Base-by-base conservation (phyloP, 1,139 yeast genomes). In the Yarrowia galli region DNA sequence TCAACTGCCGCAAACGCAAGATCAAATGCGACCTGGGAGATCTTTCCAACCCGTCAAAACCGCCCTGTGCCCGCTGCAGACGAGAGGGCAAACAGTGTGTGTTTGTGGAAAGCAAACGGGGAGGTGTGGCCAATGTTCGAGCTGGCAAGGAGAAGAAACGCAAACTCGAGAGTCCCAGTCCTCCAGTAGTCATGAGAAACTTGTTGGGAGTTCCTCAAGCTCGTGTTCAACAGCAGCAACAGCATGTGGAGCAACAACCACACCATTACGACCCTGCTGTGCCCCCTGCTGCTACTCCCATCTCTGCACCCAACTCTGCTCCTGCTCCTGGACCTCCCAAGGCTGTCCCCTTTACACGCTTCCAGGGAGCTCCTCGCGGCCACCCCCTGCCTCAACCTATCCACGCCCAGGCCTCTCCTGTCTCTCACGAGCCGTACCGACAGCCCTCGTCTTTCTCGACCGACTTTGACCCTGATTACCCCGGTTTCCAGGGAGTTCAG, bases 21-120 rank as follows among this genome's bases (percentile, higher is more conserved):
- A 91, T 91, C 63, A 88, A 88, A 74, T 92, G 98, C 79, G 96
- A 91, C 74, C 78, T 92, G 71, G 97, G 97, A 1, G 86, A 88
- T 4, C 86, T 87, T 15, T 89, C 88, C 69, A 83, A 83, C 69
- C 97, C 97, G 0, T 82, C 83, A 67, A 87, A 86, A 10, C 96
- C 96, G 8, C 96, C 96, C 22, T 93, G 98, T 82, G 89, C 87
- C 3, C 80, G 98, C 67, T 92, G 98, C 74, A 83, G 85, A 70
- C 82, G 97, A 66, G 97, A 92, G 74, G 81, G 96, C 23, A 85
- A 85, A 73, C 92, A 89, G 73, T 92, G 98, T 78, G 87, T 88
- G 28, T 89, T 92, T 78, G 89, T 89, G 5, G 89, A 87, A 67
- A 81, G 87, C 46, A 81, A 82, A 70, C 77, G 91, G 67, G 89